Percentiles rank a stretch among this genome's conserved stretches.
Evolutionary conservation across 768 basidiomycete genomes (phyloP).

Genomic region (Russula dissimulans): DNA sequence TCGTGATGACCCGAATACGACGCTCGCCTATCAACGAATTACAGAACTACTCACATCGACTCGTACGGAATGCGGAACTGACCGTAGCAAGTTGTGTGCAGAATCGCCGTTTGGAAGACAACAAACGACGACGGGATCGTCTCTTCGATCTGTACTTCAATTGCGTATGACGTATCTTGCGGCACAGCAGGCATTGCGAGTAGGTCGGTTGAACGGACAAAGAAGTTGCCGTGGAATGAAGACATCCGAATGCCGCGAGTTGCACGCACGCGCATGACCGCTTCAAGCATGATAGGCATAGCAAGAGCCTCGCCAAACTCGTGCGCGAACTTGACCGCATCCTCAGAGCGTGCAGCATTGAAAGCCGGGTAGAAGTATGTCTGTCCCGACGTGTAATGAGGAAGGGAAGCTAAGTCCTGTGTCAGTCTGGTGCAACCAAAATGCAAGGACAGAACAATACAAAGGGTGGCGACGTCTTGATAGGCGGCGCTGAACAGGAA

Average conservation of each 20-base stretch:
- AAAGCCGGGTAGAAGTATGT: constrained; percentile 98
- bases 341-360: constrained; percentile 88
- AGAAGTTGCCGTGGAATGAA: constrained; percentile 56
- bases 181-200: constrained; percentile 49
- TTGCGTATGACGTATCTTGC: constrained; percentile 45
- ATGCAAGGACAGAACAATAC: constrained; percentile 33
- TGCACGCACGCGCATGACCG: constrained; percentile 97
- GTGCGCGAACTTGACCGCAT: constrained; percentile 96
- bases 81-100: constrained; percentile 46
- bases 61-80: background rate
- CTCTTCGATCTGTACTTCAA: constrained; percentile 49
- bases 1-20: constrained; percentile 84
- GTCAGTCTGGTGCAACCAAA: background rate
- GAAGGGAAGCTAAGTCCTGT: constrained; percentile 59
- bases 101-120: constrained; percentile 45
- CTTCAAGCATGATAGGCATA: constrained; percentile 92
- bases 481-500: constrained; percentile 93
- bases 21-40: constrained; percentile 40
- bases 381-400: constrained; percentile 96
- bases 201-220: constrained; percentile 47
- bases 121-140: constrained; percentile 39
- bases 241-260: constrained; percentile 50
- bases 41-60: background rate
- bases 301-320: constrained; percentile 92
- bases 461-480: constrained; percentile 90